These are phyloP conservation scores for Taphrina populina DNA, from an alignment of 1,139 yeast species.

Conservation along the genomic window DNA sequence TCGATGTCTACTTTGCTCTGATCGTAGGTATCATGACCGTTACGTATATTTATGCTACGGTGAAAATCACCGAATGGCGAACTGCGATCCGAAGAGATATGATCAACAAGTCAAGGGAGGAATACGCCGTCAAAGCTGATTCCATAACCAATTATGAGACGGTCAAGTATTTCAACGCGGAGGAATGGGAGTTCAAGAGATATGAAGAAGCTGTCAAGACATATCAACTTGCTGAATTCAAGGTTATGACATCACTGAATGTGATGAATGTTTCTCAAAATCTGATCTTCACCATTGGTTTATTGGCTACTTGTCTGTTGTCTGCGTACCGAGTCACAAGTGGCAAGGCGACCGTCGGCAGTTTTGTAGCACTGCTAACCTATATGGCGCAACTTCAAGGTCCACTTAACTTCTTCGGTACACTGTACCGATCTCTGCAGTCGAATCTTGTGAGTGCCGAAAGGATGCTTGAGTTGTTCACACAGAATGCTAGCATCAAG, in stretches of 20 bases:
- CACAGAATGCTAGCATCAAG: constrained; percentile 36
- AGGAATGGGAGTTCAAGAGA: constrained; percentile 70
- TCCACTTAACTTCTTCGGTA: constrained; percentile 40
- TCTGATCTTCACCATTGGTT: constrained; percentile 80
- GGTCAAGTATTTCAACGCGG: constrained; percentile 91
- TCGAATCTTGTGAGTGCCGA: constrained; percentile 40
- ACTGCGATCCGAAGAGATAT: constrained; percentile 86
- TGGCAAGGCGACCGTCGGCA: constrained; percentile 86
- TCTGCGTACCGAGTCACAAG: constrained; percentile 86
- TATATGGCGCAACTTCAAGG: constrained; percentile 81
- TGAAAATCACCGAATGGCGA: constrained; percentile 91
- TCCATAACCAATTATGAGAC: constrained; percentile 91
- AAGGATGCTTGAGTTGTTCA: constrained; percentile 36
- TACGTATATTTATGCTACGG: constrained; percentile 80
- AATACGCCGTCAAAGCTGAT: constrained; percentile 92
- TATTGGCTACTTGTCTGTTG: constrained; percentile 96
- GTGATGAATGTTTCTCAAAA: constrained; percentile 89
- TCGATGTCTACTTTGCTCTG: constrained; percentile 81
- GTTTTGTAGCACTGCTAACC: constrained; percentile 60
- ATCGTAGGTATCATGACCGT: constrained; percentile 83
- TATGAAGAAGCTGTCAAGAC: constrained; percentile 72
- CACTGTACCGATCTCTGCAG: constrained; percentile 38
- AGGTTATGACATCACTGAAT: constrained; percentile 89
- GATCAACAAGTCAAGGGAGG: constrained; percentile 86
- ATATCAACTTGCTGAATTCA: constrained; percentile 79